Evolutionary conservation across 495 filamentous ascomycete genomes (phyloP).

Genomic region (Aspergillus sclerotiicarbonarius): DNA sequence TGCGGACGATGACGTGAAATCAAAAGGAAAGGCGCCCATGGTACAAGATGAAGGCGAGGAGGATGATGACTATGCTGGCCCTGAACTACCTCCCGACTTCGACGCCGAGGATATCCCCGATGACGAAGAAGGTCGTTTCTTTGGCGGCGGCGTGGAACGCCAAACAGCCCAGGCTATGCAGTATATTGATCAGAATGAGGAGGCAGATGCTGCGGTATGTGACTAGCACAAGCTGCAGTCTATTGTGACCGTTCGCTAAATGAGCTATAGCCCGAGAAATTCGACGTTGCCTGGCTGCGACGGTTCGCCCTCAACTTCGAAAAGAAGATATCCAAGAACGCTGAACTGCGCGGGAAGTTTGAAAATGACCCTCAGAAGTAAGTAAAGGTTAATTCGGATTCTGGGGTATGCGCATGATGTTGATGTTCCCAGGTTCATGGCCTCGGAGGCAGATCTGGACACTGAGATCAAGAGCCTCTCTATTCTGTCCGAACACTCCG

Average conservation of each 20-base stretch:
- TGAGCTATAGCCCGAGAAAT: constrained; percentile 60
- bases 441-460: constrained; percentile 88
- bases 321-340: constrained; percentile 85
- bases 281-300: constrained; percentile 80
- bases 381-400: constrained; percentile 27
- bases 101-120: constrained; percentile 62
- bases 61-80: constrained; percentile 66
- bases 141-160: constrained; percentile 82
- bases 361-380: constrained; percentile 83
- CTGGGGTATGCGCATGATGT: not conserved
- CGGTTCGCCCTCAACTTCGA: constrained; percentile 83
- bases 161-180: constrained; percentile 84
- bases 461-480: constrained; percentile 84
- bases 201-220: constrained; percentile 50
- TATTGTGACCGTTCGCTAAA: constrained; percentile 12
- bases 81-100: constrained; percentile 64
- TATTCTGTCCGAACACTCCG: constrained; percentile 82
- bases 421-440: constrained; percentile 60
- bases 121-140: constrained; percentile 93
- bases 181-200: constrained; percentile 74
- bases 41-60: constrained; percentile 56
- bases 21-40: constrained; percentile 57
- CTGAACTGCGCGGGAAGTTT: constrained; percentile 86
- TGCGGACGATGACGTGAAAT: constrained; percentile 58
- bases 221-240: not conserved